Conservation (phyloP, 352 stramenopile species). For the Chrysophaeum taylorii region DNA sequence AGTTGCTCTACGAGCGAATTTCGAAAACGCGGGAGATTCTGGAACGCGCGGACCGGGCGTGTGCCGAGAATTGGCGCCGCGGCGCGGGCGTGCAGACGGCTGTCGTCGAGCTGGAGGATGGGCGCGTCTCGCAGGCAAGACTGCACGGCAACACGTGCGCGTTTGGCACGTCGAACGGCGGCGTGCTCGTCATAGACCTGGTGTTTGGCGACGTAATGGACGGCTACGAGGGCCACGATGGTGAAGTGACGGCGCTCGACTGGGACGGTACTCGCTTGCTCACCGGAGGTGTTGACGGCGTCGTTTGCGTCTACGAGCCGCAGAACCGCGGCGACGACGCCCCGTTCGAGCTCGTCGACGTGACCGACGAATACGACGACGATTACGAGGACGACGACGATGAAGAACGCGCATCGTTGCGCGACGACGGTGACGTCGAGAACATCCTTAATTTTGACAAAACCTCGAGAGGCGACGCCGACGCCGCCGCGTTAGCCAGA, state of each 20-base stretch:
- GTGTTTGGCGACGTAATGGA: background rate
- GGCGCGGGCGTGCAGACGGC: background rate
- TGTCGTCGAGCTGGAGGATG: constrained; percentile 4
- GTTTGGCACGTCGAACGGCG: background rate
- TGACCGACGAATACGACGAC: background rate
- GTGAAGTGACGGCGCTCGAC: background rate
- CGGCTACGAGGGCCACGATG: background rate
- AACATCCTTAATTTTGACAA: background rate
- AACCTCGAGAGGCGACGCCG: background rate
- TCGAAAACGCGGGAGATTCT: background rate
- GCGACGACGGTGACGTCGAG: background rate
- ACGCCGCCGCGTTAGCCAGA: background rate
- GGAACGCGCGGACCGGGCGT: background rate
- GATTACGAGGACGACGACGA: background rate
- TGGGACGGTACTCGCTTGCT: background rate
- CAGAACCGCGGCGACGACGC: background rate
- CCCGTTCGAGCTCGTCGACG: background rate
- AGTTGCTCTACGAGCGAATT: background rate
- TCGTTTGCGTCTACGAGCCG: background rate
- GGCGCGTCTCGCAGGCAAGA: background rate
- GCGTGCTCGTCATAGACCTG: background rate
- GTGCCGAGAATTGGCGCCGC: background rate
- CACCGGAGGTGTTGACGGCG: background rate
- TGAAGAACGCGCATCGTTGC: background rate
- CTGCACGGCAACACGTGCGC: background rate